phyloP scores from a whole-genome alignment of 495 filamentous ascomycete species.

The Penicillium desertorum region DNA sequence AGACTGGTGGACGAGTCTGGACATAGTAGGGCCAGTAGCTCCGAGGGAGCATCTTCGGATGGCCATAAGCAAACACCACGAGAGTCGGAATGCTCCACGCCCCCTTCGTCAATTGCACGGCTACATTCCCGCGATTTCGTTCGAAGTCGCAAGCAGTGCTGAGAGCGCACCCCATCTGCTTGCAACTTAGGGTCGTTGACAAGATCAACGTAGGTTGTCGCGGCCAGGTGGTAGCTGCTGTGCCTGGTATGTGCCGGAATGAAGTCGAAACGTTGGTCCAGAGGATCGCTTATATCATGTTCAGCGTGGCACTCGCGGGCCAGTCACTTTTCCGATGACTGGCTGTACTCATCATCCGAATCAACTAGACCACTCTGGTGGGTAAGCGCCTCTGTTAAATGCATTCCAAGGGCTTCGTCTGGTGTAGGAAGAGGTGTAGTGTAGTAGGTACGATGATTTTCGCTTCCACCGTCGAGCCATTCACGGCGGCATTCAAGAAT shows the following conservation, averaged over 20 bases:
- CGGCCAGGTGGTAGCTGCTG: conserved; percentile 56
- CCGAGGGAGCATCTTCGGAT: too few relatives aligned
- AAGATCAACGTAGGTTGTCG: conserved; percentile 50
- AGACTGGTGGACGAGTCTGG: neutral
- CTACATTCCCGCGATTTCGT: too few relatives aligned
- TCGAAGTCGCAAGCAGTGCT: too few relatives aligned
- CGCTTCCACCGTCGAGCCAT: conserved; percentile 60
- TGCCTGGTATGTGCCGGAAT: conserved; percentile 58
- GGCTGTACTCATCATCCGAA: too few relatives aligned
- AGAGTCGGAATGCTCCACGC: too few relatives aligned
- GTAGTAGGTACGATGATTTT: conserved; percentile 66
- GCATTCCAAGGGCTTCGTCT: conserved; percentile 15
- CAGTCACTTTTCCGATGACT: conserved; percentile 41
- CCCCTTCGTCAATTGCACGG: too few relatives aligned
- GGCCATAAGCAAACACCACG: too few relatives aligned
- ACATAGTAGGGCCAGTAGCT: too few relatives aligned
- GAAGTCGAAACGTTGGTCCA: conserved; percentile 42
- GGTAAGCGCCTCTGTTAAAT: too few relatives aligned
- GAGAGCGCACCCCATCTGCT: conserved; percentile 21
- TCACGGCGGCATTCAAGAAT: conserved; percentile 72
- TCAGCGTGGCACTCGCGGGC: conserved; percentile 43
- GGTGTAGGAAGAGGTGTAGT: conserved; percentile 55
- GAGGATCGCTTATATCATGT: conserved; percentile 46
- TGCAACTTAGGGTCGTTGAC: conserved; percentile 54
- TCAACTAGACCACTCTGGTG: too few relatives aligned